Conservation (phyloP, 202 grass and related monocot genomes). For the Elaeis oleifera region DNA sequence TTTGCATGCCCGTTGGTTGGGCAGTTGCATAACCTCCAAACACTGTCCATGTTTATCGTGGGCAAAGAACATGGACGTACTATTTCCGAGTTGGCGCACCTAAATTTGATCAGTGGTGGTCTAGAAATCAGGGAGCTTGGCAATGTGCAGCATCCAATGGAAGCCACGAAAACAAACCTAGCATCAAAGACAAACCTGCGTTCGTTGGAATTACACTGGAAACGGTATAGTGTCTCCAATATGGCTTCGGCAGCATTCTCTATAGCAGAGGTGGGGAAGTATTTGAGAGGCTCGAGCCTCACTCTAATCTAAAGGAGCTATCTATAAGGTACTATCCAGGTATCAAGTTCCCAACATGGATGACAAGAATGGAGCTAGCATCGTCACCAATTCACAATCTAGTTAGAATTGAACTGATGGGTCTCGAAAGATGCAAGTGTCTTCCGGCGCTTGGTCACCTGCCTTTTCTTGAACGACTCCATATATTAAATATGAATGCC, state of each 20-base stretch:
- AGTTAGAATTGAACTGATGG: background rate
- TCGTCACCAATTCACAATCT: background rate
- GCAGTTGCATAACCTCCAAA: constrained; percentile 26
- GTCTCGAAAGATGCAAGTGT: background rate
- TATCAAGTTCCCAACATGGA: background rate
- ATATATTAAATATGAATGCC: background rate
- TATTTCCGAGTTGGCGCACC: constrained; percentile 14
- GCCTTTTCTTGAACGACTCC: background rate
- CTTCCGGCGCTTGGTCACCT: background rate
- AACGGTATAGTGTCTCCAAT: background rate
- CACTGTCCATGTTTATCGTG: constrained; percentile 24
- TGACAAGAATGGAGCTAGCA: background rate
- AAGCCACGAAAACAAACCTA: constrained; percentile 3
- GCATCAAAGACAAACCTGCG: background rate
- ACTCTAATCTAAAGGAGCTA: background rate
- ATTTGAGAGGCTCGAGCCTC: constrained; percentile 20
- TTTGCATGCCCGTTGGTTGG: constrained; percentile 18
- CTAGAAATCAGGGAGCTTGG: constrained; percentile 9
- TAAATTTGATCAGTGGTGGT: constrained; percentile 19
- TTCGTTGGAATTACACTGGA: background rate
- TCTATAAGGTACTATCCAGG: background rate
- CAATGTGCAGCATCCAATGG: background rate
- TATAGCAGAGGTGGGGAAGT: background rate
- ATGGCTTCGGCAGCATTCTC: background rate
- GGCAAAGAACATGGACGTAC: background rate